phyloP scores from a whole-genome alignment of 2,329 filamentous ascomycete genomes.

The Ceratocystis papillata region DNA sequence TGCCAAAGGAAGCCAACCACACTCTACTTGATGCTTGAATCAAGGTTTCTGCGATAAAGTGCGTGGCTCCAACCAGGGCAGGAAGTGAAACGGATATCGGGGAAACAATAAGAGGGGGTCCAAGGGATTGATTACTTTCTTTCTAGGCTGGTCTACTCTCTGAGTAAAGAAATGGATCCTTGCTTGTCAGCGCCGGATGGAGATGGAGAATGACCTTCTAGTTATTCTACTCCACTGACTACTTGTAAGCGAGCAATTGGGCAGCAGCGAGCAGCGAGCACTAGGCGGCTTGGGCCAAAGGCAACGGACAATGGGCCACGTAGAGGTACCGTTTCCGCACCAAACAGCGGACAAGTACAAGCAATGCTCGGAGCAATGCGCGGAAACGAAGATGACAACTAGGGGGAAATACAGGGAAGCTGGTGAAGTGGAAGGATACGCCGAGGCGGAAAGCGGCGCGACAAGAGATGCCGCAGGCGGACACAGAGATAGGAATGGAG shows the following conservation, averaged over 20 bases:
- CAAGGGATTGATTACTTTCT: not conserved
- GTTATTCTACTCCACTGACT: not conserved
- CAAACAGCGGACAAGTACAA: not conserved
- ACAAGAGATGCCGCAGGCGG: too few relatives aligned
- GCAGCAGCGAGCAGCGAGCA: not conserved
- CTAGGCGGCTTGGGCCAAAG: not conserved
- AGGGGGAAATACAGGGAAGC: not conserved
- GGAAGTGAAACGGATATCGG: not conserved
- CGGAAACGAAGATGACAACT: not conserved
- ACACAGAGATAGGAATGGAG: not conserved
- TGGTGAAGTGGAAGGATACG: not conserved
- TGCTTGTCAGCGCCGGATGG: not conserved
- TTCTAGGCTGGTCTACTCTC: not conserved
- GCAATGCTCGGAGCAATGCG: not conserved
- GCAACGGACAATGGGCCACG: not conserved
- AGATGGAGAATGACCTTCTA: not conserved
- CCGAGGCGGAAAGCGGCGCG: not conserved
- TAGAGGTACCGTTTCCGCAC: not conserved
- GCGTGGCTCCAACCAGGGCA: not conserved
- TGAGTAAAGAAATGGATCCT: not conserved
- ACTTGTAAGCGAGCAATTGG: not conserved
- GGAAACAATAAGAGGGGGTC: not conserved
- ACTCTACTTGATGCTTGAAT: conserved; percentile 2
- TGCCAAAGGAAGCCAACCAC: not conserved
- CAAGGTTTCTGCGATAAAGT: not conserved